Conservation (phyloP, 768 basidiomycete genomes). For the Lentinus brumalis region DNA sequence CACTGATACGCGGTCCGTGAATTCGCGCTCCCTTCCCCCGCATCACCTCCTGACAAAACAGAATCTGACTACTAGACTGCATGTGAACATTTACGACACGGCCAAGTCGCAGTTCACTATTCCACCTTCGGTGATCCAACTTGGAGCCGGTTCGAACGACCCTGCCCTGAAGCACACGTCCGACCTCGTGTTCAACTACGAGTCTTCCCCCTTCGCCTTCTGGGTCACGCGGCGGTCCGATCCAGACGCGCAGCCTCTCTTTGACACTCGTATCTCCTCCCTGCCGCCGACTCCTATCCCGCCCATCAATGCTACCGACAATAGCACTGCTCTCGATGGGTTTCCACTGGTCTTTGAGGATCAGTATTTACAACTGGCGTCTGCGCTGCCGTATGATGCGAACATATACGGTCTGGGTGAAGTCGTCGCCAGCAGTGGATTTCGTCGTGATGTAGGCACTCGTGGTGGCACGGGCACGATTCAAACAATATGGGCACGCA, state of each 20-base stretch:
- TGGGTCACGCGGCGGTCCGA: constrained; percentile 75
- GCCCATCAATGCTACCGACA: constrained; percentile 52
- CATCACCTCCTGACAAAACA: no score
- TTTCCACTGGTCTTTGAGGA: constrained; percentile 79
- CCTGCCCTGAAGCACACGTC: constrained; percentile 35
- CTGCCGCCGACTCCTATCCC: constrained; percentile 61
- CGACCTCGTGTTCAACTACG: constrained; percentile 72
- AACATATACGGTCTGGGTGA: constrained; percentile 84
- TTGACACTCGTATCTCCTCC: constrained; percentile 67
- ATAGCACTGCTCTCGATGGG: constrained; percentile 57
- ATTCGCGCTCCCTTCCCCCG: constrained; percentile 40
- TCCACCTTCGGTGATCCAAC: constrained; percentile 51
- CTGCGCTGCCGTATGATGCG: constrained; percentile 61
- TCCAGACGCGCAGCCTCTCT: constrained; percentile 55
- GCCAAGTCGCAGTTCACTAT: constrained; percentile 65
- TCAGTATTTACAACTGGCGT: constrained; percentile 74
- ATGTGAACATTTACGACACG: constrained; percentile 67
- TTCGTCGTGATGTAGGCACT: constrained; percentile 59
- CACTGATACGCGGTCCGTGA: constrained; percentile 38
- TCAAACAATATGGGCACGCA: constrained; percentile 69
- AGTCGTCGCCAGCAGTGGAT: constrained; percentile 66
- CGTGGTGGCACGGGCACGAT: constrained; percentile 54
- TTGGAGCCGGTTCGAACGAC: constrained; percentile 34
- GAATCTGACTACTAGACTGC: no score
- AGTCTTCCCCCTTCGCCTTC: constrained; percentile 68